These are phyloP conservation scores for Taiozyma sp. DNA, from an alignment of 1,139 yeast genomes.

Conservation along the genomic window DNA sequence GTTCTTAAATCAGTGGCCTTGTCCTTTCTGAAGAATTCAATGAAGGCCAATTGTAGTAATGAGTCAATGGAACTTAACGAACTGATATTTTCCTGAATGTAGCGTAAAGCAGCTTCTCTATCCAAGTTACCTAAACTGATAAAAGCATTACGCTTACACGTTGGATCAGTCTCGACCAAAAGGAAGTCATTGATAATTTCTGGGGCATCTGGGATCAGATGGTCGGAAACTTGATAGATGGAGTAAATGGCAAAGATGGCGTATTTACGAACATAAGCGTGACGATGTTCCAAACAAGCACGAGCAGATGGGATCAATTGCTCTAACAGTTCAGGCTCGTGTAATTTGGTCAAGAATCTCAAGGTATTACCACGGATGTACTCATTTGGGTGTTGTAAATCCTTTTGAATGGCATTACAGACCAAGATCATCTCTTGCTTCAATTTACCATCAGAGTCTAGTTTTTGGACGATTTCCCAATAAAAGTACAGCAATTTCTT, in stretches of 20 bases:
- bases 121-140: conserved; percentile 79
- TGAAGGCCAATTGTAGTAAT: conserved; percentile 79
- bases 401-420: conserved; percentile 96
- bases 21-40: conserved; percentile 87
- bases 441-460: conserved; percentile 82
- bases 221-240: conserved; percentile 76
- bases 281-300: conserved; percentile 90
- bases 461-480: conserved; percentile 98
- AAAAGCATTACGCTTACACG: conserved; percentile 95
- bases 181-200: conserved; percentile 73
- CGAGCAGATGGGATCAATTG: conserved; percentile 93
- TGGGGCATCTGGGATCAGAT: conserved; percentile 91
- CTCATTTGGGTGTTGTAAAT: conserved; percentile 96
- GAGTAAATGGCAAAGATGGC: conserved; percentile 90
- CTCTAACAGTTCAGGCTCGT: conserved; percentile 90
- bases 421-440: conserved; percentile 98
- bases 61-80: conserved; percentile 72
- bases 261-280: conserved; percentile 95
- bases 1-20: conserved; percentile 57
- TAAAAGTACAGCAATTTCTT: conserved; percentile 91
- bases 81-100: conserved; percentile 65
- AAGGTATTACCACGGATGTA: conserved; percentile 93
- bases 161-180: conserved; percentile 81
- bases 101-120: conserved; percentile 79
- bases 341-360: conserved; percentile 83